These are phyloP conservation scores for Endoconidiophora laricicola DNA, from an alignment of 2,329 filamentous ascomycete genomes.

Conservation along the genomic window DNA sequence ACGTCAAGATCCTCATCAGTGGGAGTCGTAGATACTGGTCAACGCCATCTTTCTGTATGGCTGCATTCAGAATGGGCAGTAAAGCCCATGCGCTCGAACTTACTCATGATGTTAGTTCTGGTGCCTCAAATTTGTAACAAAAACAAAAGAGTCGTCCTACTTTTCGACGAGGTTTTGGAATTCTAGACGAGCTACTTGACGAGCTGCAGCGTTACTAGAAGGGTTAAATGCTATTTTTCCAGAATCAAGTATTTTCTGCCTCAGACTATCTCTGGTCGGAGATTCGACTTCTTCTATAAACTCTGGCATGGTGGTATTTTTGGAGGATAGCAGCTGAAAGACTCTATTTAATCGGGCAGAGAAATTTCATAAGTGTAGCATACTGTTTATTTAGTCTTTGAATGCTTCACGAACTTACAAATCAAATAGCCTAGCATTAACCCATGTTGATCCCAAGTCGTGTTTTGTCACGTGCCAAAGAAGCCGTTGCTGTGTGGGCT, in stretches of 20 bases:
- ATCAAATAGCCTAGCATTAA: background rate
- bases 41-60: constrained; percentile 43
- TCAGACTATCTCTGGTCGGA: constrained; percentile 5
- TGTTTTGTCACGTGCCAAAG: background rate
- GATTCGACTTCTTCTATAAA: constrained; percentile 19
- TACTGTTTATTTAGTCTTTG: background rate
- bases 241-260: constrained; percentile 18
- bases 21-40: constrained; percentile 43
- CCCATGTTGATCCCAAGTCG: background rate
- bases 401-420: background rate
- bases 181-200: constrained; percentile 22
- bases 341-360: too few species aligned
- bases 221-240: constrained; percentile 35
- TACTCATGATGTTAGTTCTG: constrained; percentile 14
- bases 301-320: constrained; percentile 15
- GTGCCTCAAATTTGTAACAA: background rate
- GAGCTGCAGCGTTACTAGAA: constrained; percentile 19
- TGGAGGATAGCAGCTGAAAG: background rate
- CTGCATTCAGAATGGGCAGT: constrained; percentile 42
- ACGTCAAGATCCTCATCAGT: constrained; percentile 40
- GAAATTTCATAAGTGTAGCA: too few species aligned
- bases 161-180: constrained; percentile 32
- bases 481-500: background rate
- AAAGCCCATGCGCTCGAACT: constrained; percentile 31
- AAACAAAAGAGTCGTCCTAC: constrained; percentile 18